These are phyloP conservation scores for Austroboletus novae-zelandiae DNA, from an alignment of 1,284 basidiomycete genomes.

Conservation along the genomic window DNA sequence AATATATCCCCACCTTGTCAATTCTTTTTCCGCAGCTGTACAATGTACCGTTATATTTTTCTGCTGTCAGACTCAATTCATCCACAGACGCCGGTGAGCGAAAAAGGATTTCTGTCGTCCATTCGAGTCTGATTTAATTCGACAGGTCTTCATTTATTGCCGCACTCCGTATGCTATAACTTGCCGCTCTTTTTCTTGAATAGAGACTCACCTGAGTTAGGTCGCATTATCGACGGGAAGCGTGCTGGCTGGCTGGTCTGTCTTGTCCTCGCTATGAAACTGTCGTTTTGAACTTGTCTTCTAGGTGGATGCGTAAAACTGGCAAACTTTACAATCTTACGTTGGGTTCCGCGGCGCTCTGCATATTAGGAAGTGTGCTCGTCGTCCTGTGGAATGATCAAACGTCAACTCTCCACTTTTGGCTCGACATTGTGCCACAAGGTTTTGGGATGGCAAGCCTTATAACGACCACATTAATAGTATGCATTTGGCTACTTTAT, in stretches of 20 bases:
- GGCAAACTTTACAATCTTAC: constrained; percentile 79
- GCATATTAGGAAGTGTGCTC: constrained; percentile 53
- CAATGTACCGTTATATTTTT: constrained; percentile 86
- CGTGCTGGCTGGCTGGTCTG: constrained; percentile 80
- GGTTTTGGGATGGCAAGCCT: constrained; percentile 82
- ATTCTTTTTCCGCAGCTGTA: constrained; percentile 57
- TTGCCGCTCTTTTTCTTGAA: neutral
- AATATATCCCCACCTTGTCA: neutral
- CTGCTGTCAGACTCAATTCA: constrained; percentile 75
- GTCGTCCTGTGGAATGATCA: constrained; percentile 62
- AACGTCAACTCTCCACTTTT: constrained; percentile 64
- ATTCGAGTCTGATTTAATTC: neutral
- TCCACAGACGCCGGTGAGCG: constrained; percentile 68
- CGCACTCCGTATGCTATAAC: constrained; percentile 71
- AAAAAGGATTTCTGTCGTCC: neutral
- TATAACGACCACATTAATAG: constrained; percentile 81
- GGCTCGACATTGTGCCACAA: constrained; percentile 75
- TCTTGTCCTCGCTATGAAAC: constrained; percentile 8
- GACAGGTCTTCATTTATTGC: constrained; percentile 75
- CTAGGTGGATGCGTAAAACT: constrained; percentile 78
- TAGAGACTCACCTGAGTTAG: constrained; percentile 35
- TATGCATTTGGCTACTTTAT: constrained; percentile 36
- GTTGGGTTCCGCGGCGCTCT: constrained; percentile 52
- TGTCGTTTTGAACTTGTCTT: neutral
- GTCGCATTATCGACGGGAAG: constrained; percentile 78